A percentile compares a stretch with the other conserved stretches of the same genome.
Conservation (phyloP, 352 stramenopile genomes). For the Globisporangium lucens region DNA sequence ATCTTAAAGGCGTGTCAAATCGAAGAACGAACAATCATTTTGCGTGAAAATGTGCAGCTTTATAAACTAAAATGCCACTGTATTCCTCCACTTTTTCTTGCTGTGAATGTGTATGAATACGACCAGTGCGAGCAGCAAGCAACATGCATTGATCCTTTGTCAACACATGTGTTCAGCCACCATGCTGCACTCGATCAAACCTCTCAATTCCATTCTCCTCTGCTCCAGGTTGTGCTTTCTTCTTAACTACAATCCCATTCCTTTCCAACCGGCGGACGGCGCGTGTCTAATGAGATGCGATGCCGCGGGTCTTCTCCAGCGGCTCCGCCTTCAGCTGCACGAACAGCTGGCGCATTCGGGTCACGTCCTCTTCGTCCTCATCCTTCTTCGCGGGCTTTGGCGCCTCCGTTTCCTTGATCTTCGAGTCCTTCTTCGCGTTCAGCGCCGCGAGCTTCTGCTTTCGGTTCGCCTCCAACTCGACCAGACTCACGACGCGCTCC, state of each 20-base stretch:
- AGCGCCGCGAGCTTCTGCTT: slow-evolving; percentile 71
- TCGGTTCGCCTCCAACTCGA: slow-evolving; percentile 84
- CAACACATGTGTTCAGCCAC: neutral
- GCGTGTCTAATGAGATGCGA: slow-evolving; percentile 39
- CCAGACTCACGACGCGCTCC: slow-evolving; percentile 92
- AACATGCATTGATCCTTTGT: neutral
- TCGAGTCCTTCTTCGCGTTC: slow-evolving; percentile 47
- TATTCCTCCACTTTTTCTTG: slow-evolving; percentile 5
- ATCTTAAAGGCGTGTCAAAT: neutral
- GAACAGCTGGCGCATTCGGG: slow-evolving; percentile 92
- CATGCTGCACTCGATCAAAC: no score
- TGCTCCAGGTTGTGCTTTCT: neutral
- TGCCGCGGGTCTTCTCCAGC: slow-evolving; percentile 72
- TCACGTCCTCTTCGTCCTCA: slow-evolving; percentile 82
- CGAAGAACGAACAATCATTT: neutral
- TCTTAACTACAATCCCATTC: slow-evolving; percentile 4
- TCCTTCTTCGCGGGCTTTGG: slow-evolving; percentile 44
- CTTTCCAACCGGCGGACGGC: neutral
- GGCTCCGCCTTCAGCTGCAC: slow-evolving; percentile 93
- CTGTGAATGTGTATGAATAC: neutral
- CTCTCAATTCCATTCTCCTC: neutral
- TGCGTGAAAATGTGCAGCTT: slow-evolving; percentile 9
- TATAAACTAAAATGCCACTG: slow-evolving; percentile 13
- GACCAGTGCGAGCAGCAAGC: neutral
- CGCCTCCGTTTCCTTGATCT: slow-evolving; percentile 43